Evolutionary conservation across 345 rosid species (phyloP).

Genomic region (Leavenworthia alabamica): DNA sequence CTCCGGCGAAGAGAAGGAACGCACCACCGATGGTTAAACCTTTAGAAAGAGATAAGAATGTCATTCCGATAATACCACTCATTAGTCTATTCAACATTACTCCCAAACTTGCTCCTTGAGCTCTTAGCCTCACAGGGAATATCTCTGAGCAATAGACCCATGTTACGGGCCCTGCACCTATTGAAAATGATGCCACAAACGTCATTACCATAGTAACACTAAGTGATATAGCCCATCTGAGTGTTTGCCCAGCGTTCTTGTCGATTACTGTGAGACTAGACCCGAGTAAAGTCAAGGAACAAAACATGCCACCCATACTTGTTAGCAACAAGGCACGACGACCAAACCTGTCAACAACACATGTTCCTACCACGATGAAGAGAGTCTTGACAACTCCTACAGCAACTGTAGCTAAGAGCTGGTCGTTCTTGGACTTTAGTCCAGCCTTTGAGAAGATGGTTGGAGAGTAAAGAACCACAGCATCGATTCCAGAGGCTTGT

Average conservation of each 20-base stretch:
- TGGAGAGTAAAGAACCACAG: conserved; percentile 58
- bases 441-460: conserved; percentile 56
- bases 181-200: conserved; percentile 54
- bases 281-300: no score
- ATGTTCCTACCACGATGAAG: conserved; percentile 51
- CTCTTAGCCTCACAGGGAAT: no score
- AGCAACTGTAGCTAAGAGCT: conserved; percentile 46
- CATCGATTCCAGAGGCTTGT: conserved; percentile 72
- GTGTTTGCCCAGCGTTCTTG: conserved; percentile 25
- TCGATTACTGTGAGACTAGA: no score
- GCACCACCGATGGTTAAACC: no score
- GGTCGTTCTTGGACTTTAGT: conserved; percentile 37
- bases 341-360: conserved; percentile 50
- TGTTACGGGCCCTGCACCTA: conserved; percentile 68
- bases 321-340: conserved; percentile 55
- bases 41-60: no score
- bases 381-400: conserved; percentile 46
- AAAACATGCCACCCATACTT: no score
- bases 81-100: no score
- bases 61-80: no score
- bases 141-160: no score
- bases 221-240: conserved; percentile 38
- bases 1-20: no score
- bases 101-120: no score
- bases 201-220: conserved; percentile 45